Evolutionary conservation across 352 stramenopile genomes (phyloP).

Genomic region (Globisporangium orthogonon): DNA sequence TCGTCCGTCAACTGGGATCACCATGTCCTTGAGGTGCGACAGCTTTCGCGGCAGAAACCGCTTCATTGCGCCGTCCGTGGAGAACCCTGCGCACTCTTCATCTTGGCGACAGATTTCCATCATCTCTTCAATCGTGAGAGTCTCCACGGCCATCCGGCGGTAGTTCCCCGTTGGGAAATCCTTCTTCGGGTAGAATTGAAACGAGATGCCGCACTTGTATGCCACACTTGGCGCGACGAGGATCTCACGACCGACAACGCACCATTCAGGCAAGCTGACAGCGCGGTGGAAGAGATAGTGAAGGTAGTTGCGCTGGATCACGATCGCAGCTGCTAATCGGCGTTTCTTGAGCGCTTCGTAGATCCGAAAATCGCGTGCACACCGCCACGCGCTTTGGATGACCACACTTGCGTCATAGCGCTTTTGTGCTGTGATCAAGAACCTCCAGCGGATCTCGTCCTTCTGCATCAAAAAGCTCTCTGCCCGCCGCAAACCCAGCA

Average conservation of each 20-base stretch:
- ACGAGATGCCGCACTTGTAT: constrained; percentile 54
- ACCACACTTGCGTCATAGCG: constrained; percentile 34
- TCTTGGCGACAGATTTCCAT: constrained; percentile 59
- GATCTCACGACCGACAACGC: constrained; percentile 53
- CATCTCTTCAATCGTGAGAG: constrained; percentile 26
- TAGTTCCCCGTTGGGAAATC: constrained; percentile 73
- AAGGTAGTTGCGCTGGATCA: constrained; percentile 73
- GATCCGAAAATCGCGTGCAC: constrained; percentile 16
- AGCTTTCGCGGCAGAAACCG: constrained; percentile 69
- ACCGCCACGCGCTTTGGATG: constrained; percentile 40
- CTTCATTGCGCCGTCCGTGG: constrained; percentile 68
- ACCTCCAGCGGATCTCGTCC: constrained; percentile 51
- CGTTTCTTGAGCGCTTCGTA: constrained; percentile 26
- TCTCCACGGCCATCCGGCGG: constrained; percentile 25
- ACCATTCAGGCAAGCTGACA: constrained; percentile 50
- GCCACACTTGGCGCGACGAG: constrained; percentile 54
- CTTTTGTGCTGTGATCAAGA: constrained; percentile 36
- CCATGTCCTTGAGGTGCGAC: constrained; percentile 60
- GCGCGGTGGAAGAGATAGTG: constrained; percentile 62
- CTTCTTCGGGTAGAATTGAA: constrained; percentile 72
- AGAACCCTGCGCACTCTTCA: constrained; percentile 66
- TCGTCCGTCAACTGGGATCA: too few species aligned
- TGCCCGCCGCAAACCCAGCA: constrained; percentile 41
- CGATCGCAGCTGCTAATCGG: constrained; percentile 27
- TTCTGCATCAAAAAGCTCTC: constrained; percentile 62